These are phyloP conservation scores for Leccinellum luteum DNA, from an alignment of 768 basidiomycete species.

Conservation along the genomic window DNA sequence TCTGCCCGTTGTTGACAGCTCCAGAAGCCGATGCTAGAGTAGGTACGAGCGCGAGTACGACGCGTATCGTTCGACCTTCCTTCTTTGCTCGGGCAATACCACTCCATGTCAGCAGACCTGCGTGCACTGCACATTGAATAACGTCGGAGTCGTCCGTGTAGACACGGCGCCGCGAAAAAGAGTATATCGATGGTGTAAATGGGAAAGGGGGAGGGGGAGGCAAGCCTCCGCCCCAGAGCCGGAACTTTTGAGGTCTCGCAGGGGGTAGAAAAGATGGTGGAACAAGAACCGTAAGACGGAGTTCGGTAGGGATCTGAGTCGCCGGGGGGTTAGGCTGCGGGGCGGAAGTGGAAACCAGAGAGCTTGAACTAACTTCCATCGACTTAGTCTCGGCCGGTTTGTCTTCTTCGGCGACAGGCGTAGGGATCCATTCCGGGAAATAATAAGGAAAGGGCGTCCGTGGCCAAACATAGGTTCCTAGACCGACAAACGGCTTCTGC, in stretches of 20 bases:
- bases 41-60: conserved; percentile 41
- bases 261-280: conserved; percentile 58
- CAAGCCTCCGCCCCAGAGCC: conserved; percentile 71
- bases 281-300: conserved; percentile 52
- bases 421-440: conserved; percentile 33
- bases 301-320: conserved; percentile 26
- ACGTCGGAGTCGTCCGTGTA: conserved; percentile 81
- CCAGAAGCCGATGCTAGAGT: conserved; percentile 42
- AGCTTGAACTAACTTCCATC: conserved; percentile 26
- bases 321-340: conserved; percentile 8
- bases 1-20: conserved; percentile 34
- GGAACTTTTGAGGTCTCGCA: conserved; percentile 49
- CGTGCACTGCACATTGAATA: conserved; percentile 65
- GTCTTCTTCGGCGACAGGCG: conserved; percentile 25
- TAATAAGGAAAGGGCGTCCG: conserved; percentile 34
- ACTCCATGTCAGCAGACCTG: conserved; percentile 50
- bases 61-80: conserved; percentile 38
- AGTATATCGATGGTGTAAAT: conserved; percentile 23
- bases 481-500: conserved; percentile 28
- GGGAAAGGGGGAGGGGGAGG: conserved; percentile 39
- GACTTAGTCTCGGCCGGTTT: conserved; percentile 18
- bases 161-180: conserved; percentile 45
- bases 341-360: conserved; percentile 19
- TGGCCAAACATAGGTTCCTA: conserved; percentile 31
- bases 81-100: conserved; percentile 36